Percentiles rank a stretch among this genome's conserved stretches.
Evolutionary conservation across 2,329 filamentous ascomycete species (phyloP).

Genomic region (Chaetomium sp.): DNA sequence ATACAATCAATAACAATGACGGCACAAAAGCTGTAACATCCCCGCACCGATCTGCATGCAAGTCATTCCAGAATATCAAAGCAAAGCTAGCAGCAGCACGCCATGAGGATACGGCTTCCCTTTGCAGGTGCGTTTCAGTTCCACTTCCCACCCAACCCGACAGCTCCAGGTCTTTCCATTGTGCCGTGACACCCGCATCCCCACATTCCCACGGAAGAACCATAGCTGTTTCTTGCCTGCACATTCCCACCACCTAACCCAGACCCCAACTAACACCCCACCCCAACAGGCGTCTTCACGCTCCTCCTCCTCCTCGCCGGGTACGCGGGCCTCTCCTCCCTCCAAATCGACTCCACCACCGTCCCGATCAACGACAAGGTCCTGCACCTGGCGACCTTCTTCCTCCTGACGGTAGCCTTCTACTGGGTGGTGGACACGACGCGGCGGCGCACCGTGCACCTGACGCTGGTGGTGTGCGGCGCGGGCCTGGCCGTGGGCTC

Average conservation of each 20-base stretch:
- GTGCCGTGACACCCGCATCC: not conserved
- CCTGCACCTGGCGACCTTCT: slow-evolving; percentile 86
- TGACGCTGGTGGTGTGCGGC: slow-evolving; percentile 81
- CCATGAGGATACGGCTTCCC: slow-evolving; percentile 82
- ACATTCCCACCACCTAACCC: not conserved
- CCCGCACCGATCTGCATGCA: slow-evolving; percentile 5
- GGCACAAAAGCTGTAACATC: slow-evolving; percentile 7
- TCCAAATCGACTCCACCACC: slow-evolving; percentile 50
- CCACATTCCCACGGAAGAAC: not conserved
- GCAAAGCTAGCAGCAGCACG: not conserved
- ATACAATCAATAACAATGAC: slow-evolving; percentile 4
- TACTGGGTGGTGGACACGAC: slow-evolving; percentile 97
- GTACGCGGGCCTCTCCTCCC: slow-evolving; percentile 74
- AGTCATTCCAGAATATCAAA: not conserved
- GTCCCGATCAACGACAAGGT: slow-evolving; percentile 80
- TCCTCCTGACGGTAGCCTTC: slow-evolving; percentile 81
- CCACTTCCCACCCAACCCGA: not conserved
- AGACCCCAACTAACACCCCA: not conserved
- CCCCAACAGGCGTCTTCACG: slow-evolving; percentile 64
- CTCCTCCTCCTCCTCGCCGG: slow-evolving; percentile 72
- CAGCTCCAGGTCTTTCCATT: not conserved
- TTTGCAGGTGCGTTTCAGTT: slow-evolving; percentile 71
- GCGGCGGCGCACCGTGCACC: slow-evolving; percentile 79
- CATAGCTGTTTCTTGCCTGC: not conserved
- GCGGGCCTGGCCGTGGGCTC: slow-evolving; percentile 69